Base-by-base conservation (phyloP, 768 basidiomycete species). In the Lenzites betulinus region DNA sequence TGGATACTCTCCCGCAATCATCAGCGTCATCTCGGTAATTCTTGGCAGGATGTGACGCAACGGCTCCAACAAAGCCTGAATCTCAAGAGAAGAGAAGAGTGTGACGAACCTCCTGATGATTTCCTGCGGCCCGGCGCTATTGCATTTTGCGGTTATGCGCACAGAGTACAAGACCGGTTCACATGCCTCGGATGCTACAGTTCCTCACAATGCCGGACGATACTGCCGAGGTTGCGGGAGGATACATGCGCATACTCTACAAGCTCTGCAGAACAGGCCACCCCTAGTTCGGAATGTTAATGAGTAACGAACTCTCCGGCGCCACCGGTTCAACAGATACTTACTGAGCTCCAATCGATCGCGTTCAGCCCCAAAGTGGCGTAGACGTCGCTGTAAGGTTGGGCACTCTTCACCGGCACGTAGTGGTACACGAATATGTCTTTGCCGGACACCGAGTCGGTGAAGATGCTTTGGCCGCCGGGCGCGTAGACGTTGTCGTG, bases 401-500 rank as follows among this genome's bases (percentile, higher is more conserved):
- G 20, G 5, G 61, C 38, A 18, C 58, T 59, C 42, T 65, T 60
- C 30, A 63, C 64, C 1, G 64, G 64, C 1, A 65, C 42, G 52
- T 66, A 66, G 47, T 66, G 62, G 38, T 66, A 66, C 15, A 59
- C 60, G 57, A 65, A 62, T 13, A 65, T 50, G 33, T 62, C 60
- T 43, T 57, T 62, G 30, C 50, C 50, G 42, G 49, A 57, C 60
- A 56, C 56, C 30, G 54, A 46, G 43, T 60, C 60, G 23, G 57
- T 52, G 51, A 64, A 64, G 23, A 64, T 57, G 25, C 54, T 41
- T 33, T 64, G 63, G 0, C 71, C 71, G 7, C 71, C 70, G 26
- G 71, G 71, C n/a, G 69, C 69, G 41, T 70, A 72, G 33, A 72
- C 59, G 33, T 71, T 68, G 49, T 67, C 71, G 50, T 71, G 71